Evolutionary conservation across 768 basidiomycete species (phyloP), one percentile per base, ranked within the genome.

Genomic region (Hortiboletus campestris): DNA sequence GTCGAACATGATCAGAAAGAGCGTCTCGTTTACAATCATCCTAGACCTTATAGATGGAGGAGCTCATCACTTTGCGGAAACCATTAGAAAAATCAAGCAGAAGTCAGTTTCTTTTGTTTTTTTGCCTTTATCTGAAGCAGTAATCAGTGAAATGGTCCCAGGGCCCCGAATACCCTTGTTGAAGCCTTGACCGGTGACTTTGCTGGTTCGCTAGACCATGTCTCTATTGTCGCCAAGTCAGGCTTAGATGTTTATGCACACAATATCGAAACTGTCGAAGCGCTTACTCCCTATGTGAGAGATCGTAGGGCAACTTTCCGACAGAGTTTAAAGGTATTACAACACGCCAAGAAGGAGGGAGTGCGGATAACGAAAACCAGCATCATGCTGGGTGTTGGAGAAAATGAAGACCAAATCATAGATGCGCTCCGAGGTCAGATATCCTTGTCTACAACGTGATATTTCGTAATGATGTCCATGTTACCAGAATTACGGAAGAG

Each of bases 241-340:
- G 97, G 97, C 4, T 77, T 99, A 17, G 97, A 98, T 67, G 97
- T 99, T 13, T 99, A 94, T 66, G 97, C 97, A 1, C 97, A 99
- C 74, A 98, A 99, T 70, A 76, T 98, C 45, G 97, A 99, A 74
- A 98, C 97, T 0, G 85, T 88, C n/a, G 96, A 98, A 73, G 85
- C 84, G 43, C 77, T 97, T 49, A 98, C 97, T 1, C 97, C 96
- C 0, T 94, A 82, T 64, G 97, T 99, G 28, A 90, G 97, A 39
- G 97, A 99, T 71, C 87, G 94, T 22, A 83, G 95, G 48, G 97
- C 97, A 17, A 91, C 86, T 16, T 96, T 95, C 76, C 77, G 89
- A 42, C 91, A 88, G 73, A 94, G 87, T 70, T 74, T 96, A 51
- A 78, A 78, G 60, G 92, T 95, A 3, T 78, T 96, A 2, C 79